A percentile compares a stretch with the other conserved stretches of the same genome.
phyloP scores from a whole-genome alignment of 371 early-diverging fungal species.

The Nematocida sp. region DNA sequence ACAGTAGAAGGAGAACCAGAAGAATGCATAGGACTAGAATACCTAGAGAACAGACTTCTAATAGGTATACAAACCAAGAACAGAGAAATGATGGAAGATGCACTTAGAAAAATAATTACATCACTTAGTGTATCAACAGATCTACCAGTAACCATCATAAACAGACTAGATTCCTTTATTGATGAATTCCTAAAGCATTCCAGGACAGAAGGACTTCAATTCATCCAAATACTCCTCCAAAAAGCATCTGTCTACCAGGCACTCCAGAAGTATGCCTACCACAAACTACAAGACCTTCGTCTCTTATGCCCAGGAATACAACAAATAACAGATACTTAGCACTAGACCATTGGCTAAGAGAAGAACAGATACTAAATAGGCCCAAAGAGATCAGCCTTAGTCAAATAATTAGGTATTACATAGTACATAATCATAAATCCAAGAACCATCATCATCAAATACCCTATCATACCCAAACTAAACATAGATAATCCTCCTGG shows the following conservation, averaged over 20 bases:
- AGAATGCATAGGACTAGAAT: slow-evolving; percentile 19
- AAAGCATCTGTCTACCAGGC: neutral
- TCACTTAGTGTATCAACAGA: neutral
- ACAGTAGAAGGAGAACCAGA: neutral
- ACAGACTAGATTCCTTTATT: slow-evolving; percentile 27
- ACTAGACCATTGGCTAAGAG: no score
- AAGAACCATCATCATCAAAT: no score
- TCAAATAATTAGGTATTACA: no score
- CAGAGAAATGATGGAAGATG: neutral
- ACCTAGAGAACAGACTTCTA: slow-evolving; percentile 23
- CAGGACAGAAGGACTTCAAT: neutral
- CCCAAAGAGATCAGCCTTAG: no score
- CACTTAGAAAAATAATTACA: slow-evolving; percentile 4
- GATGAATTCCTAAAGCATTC: neutral
- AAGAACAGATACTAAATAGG: no score
- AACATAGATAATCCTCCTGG: no score
- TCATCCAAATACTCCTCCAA: neutral
- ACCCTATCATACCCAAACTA: no score
- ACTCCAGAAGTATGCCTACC: slow-evolving; percentile 4
- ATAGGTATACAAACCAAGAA: neutral
- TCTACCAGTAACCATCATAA: slow-evolving; percentile 5
- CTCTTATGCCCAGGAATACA: no score
- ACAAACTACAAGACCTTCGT: slow-evolving; percentile 21
- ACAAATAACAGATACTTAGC: no score
- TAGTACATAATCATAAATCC: no score